Evolutionary conservation across 1,284 basidiomycete species (phyloP).

Genomic region (Rhodotorula sp.): DNA sequence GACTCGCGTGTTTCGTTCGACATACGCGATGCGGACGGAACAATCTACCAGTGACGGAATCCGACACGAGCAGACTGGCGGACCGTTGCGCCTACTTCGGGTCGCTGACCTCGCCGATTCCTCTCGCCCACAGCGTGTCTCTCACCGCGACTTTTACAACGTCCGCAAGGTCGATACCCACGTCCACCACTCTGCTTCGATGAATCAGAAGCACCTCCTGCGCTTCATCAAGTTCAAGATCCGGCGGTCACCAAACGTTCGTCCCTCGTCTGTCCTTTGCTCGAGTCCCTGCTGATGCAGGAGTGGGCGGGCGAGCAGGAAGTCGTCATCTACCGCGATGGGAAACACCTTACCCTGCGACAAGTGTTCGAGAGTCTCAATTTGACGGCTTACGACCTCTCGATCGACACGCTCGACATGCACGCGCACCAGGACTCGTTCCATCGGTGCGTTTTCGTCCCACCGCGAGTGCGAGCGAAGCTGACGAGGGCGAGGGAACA

Average conservation of each 20-base stretch:
- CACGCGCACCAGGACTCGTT: conserved; percentile 97
- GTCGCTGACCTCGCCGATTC: too few species aligned
- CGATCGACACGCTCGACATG: conserved; percentile 99
- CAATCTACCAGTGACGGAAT: too few species aligned
- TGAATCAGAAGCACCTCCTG: conserved; percentile 99
- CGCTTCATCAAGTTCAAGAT: conserved; percentile 97
- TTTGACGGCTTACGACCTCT: conserved; percentile 94
- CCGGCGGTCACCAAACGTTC: conserved; percentile 56
- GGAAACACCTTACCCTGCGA: conserved; percentile 79
- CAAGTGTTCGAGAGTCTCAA: conserved; percentile 95
- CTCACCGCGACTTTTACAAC: conserved; percentile 94
- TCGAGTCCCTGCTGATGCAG: not conserved
- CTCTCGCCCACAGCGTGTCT: conserved; percentile 58
- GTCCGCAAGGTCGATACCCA: conserved; percentile 97
- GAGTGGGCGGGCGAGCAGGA: conserved; percentile 59
- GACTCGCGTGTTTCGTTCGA: too few species aligned
- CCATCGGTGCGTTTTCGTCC: conserved; percentile 88
- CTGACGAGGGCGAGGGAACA: conserved; percentile 75
- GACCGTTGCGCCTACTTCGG: too few species aligned
- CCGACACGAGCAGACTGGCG: too few species aligned
- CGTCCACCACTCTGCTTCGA: conserved; percentile 95
- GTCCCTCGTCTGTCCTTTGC: conserved; percentile 15
- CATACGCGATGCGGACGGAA: too few species aligned
- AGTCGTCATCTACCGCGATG: conserved; percentile 92
- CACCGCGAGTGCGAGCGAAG: not conserved